Evolutionary conservation across 2,329 filamentous ascomycete species (phyloP), one percentile per base, ranked within the genome.

Genomic region (Penicillium hesseltinei): DNA sequence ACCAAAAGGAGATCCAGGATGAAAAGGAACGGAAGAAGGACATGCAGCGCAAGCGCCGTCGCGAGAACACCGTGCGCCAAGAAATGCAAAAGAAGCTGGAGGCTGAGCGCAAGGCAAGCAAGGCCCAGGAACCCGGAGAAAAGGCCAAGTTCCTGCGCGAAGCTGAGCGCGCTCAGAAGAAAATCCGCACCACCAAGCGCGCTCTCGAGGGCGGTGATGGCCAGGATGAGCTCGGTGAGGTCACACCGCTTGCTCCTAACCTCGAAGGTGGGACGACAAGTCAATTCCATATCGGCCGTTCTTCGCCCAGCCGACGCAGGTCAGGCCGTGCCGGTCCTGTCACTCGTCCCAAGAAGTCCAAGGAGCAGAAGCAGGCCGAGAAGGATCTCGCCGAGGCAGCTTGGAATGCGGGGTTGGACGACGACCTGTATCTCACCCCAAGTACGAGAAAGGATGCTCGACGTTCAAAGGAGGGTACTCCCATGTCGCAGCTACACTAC

Each of bases 1-100:
- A 94, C 64, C 89, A 92, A 60, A 91, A 91, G 64, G 93, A 97
- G 73, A 82, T 97, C 8, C 89, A 89, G 59, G 92, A 93, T 60
- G 94, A 99, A 75, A 99, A 99, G 78, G 94, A 99, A 77, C 91
- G 94, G 63, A 99, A 99, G 81, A 99, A 99, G 80, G 94, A 99
- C 71, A 97, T 99, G 91, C 94, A 99, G 74, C 89, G 94, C 62
- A 99, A 97, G 79, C 86, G 94, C 59, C 88, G 94, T 43, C 89
- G 94, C 19, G 93, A 97, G 73, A 97, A 97, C 81, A 92, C 92
- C 4, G 89, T 95, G 58, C 93, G 92, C 7, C 89, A 95, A 67
- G 93, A 97, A 67, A 81, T 82, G 71, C 88, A 92, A 71, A 94
- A 95, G 77, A 90, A 94, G 62, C 85, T 89, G 4, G 85, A 88